phyloP scores from a whole-genome alignment of 2,329 filamentous ascomycete genomes.

The Metarhizium anisopliae region DNA sequence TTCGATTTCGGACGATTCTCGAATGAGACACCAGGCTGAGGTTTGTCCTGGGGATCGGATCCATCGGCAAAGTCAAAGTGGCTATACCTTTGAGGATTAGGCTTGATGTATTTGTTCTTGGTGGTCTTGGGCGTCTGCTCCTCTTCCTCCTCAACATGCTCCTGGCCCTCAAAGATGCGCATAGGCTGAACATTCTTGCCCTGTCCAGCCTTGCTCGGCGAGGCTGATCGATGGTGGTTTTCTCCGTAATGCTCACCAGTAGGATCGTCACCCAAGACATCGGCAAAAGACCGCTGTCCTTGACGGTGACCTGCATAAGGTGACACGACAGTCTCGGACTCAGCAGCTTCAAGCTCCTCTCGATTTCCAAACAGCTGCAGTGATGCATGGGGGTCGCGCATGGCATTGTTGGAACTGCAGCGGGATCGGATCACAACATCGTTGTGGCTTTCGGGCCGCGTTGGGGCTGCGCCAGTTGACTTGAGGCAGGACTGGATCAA shows the following conservation, averaged over 20 bases:
- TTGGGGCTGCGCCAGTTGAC: constrained; percentile 29
- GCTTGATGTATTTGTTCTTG: constrained; percentile 43
- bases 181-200: constrained; percentile 54
- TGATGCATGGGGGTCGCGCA: constrained; percentile 59
- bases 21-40: constrained; percentile 29
- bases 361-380: constrained; percentile 67
- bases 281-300: constrained; percentile 57
- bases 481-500: constrained; percentile 59
- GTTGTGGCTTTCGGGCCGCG: constrained; percentile 23
- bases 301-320: constrained; percentile 53
- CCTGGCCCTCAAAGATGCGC: constrained; percentile 52
- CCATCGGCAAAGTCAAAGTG: constrained; percentile 79
- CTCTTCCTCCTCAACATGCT: constrained; percentile 33
- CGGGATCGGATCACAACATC: constrained; percentile 36
- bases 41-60: constrained; percentile 39
- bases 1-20: constrained; percentile 45
- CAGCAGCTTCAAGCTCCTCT: constrained; percentile 47
- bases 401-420: constrained; percentile 42
- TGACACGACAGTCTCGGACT: constrained; percentile 42
- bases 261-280: constrained; percentile 56
- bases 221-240: constrained; percentile 41
- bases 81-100: constrained; percentile 69
- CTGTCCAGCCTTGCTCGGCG: constrained; percentile 41
- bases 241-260: constrained; percentile 34
- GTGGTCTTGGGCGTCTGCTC: constrained; percentile 31